Base-by-base conservation (phyloP, 306 rosid genomes). In the Nissolia schottii region DNA sequence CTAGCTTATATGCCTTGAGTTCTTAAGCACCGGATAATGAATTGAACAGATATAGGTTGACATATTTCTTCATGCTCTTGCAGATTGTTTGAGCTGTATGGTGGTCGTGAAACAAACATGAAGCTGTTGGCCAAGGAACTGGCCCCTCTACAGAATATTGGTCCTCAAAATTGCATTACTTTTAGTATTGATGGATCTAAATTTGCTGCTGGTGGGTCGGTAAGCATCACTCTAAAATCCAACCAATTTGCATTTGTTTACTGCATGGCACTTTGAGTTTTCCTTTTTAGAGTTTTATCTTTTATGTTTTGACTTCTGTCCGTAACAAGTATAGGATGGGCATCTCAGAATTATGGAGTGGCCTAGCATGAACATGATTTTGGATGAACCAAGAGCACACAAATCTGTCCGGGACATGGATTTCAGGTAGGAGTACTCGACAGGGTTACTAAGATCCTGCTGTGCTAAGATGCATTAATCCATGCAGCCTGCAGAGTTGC, bases 111-210 rank as follows among this genome's bases (percentile, higher is more conserved):
- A 76, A 77, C 85, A 77, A 75, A 72, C 28, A 24, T 82, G 63
- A 89, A 85, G 85, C 84, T 93, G 59, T 64, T 88, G 94, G 77
- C 78, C 59, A 91, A 85, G 84, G 85, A 87, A 45, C 59, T 86
- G 67, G 50, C 83, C 48, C 77, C 91, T 71, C 82, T 91, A 20
- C 76, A 80, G 66, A 85, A 57, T 43, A 72, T 87, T 25, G 87
- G 96, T 70, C 88, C 88, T 19, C 96, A 89, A 76, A 91, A 77
- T 41, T 87, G 98, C 77, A 56, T 94, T 22, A 64, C 87, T 72
- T 91, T 94, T 75, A 89, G 98, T 71, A 90, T 89, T 61, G 98
- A 94, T 73, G 98, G 98, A 68, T 87, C 97, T 82, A 94, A 85
- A 76, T 57, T 94, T 70, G 97, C 98, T 55, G 86, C 91, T 40